Conservation (phyloP, 208 protist species). For the Vickermania spadyakhi region DNA sequence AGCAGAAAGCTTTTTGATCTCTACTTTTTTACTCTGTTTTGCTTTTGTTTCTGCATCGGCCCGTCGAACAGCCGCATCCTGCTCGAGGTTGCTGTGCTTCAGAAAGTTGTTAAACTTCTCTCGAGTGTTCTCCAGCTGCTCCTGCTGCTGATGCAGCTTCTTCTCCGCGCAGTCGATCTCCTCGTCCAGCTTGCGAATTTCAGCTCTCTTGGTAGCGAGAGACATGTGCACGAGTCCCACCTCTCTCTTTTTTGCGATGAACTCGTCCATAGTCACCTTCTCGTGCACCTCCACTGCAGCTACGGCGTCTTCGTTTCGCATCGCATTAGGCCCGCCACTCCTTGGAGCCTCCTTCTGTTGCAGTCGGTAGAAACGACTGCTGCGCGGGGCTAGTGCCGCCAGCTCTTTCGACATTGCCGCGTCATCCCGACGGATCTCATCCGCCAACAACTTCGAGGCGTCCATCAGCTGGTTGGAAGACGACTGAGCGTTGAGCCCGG, state of each 20-base stretch:
- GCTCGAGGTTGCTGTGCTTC: conserved; percentile 93
- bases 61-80: conserved; percentile 91
- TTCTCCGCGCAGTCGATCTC: conserved; percentile 87
- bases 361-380: conserved; percentile 3
- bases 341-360: background rate
- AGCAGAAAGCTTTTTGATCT: conserved; percentile 94
- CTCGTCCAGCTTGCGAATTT: conserved; percentile 93
- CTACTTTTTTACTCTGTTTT: conserved; percentile 89
- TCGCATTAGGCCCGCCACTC: background rate
- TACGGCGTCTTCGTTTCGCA: background rate
- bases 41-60: conserved; percentile 88
- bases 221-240: conserved; percentile 94
- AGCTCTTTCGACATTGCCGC: conserved; percentile 50
- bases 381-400: conserved; percentile 19
- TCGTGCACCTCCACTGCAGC: conserved; percentile 39
- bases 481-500: background rate
- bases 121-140: conserved; percentile 88
- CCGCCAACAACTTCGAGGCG: conserved; percentile 34
- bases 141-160: conserved; percentile 85
- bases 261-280: conserved; percentile 84
- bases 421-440: conserved; percentile 56
- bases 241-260: conserved; percentile 92
- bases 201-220: conserved; percentile 87
- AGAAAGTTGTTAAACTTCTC: conserved; percentile 93
- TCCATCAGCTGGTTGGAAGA: background rate